Evolutionary conservation across 2,329 filamentous ascomycete species (phyloP).

Genomic region (Calycina herbarum): DNA sequence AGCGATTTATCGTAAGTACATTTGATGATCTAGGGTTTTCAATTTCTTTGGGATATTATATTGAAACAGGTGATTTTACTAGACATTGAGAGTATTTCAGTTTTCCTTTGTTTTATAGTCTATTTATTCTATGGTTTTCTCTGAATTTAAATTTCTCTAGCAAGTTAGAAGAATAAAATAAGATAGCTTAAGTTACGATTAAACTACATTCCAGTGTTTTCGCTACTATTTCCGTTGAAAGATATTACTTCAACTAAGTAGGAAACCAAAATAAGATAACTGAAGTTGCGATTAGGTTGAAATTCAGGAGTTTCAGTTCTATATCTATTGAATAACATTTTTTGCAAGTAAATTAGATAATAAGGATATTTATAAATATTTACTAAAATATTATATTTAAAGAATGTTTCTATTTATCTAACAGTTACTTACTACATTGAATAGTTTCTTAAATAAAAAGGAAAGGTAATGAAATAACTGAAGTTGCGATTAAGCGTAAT

Average conservation of each 20-base stretch:
- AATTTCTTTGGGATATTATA: no score
- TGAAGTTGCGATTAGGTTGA: background rate
- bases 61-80: no score
- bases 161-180: background rate
- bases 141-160: background rate
- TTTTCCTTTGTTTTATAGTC: background rate
- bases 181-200: background rate
- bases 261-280: background rate
- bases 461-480: background rate
- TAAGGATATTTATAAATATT: no score
- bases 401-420: no score
- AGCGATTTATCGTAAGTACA: no score
- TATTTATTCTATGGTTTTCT: no score
- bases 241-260: background rate
- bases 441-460: background rate
- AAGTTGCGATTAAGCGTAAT: background rate
- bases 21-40: no score
- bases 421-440: no score
- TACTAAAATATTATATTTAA: no score
- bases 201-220: background rate
- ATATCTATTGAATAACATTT: background rate
- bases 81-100: no score
- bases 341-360: no score
- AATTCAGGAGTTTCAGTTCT: background rate
- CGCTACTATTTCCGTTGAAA: background rate